Conservation (phyloP, 441 rosid genomes). For the Metrosideros polymorpha region DNA sequence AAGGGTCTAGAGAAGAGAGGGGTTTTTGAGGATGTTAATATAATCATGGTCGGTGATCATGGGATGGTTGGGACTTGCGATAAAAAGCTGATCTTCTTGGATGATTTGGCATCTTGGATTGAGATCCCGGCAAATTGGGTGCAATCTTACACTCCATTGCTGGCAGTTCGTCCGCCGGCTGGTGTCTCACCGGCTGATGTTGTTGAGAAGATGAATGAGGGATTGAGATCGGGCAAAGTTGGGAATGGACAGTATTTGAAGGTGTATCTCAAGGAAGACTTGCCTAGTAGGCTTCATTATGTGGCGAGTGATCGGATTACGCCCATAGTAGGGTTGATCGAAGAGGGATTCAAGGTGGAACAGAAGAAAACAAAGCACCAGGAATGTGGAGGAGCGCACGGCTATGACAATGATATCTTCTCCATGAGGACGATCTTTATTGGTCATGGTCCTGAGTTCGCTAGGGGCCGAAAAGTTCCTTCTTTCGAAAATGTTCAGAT, state of each 20-base stretch:
- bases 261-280: conserved; percentile 74
- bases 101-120: conserved; percentile 72
- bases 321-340: conserved; percentile 67
- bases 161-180: conserved; percentile 59
- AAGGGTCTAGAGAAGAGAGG: conserved; percentile 73
- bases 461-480: conserved; percentile 67
- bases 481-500: conserved; percentile 92
- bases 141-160: conserved; percentile 55
- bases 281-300: conserved; percentile 84
- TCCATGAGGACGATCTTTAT: conserved; percentile 92
- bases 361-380: conserved; percentile 34
- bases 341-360: conserved; percentile 72
- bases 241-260: conserved; percentile 64
- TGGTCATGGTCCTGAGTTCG: conserved; percentile 84
- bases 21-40: conserved; percentile 70
- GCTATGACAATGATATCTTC: conserved; percentile 87
- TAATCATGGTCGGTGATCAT: conserved; percentile 91
- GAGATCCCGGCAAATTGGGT: conserved; percentile 59
- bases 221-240: conserved; percentile 58
- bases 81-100: conserved; percentile 52
- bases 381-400: conserved; percentile 92
- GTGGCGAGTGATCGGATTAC: conserved; percentile 56
- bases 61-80: conserved; percentile 99
- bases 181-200: conserved; percentile 26
- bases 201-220: conserved; percentile 75